Evolutionary conservation across 805 yeast genomes (phyloP).

Genomic region (Candida michaelii): DNA sequence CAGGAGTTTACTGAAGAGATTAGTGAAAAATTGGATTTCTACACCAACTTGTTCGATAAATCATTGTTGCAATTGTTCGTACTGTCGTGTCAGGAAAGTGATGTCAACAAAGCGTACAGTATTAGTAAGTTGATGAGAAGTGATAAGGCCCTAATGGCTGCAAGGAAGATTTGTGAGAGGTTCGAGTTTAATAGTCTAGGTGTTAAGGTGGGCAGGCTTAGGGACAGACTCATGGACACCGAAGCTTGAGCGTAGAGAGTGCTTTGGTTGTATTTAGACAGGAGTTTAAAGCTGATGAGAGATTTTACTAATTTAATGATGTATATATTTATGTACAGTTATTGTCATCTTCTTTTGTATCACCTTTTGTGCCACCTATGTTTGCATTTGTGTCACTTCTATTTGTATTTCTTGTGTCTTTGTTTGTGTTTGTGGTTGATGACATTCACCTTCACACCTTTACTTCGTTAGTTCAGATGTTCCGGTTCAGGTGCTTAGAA

Average conservation of each 20-base stretch:
- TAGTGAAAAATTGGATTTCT: constrained; percentile 50
- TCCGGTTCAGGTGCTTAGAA: no score
- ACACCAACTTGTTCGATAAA: constrained; percentile 67
- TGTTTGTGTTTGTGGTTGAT: no score
- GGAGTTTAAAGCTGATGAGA: no score
- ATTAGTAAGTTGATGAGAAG: constrained; percentile 68
- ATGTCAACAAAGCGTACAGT: constrained; percentile 64
- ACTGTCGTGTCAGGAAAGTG: constrained; percentile 65
- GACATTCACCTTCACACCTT: no score
- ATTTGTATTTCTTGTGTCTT: no score
- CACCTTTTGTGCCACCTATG: no score
- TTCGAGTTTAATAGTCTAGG: constrained; percentile 38
- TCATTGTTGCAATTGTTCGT: constrained; percentile 77
- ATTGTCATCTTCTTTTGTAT: no score
- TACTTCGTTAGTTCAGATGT: no score
- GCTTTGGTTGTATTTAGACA: no score
- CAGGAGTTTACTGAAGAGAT: constrained; percentile 36
- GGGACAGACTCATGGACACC: no score
- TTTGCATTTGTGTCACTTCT: no score
- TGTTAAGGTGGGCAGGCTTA: constrained; percentile 33
- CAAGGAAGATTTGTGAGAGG: constrained; percentile 79
- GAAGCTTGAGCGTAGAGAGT: no score
- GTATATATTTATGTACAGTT: neutral
- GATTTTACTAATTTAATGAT: neutral
- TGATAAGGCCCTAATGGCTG: constrained; percentile 81